Conservation (phyloP, 148 eudicot species). For the Silene uniflora region DNA sequence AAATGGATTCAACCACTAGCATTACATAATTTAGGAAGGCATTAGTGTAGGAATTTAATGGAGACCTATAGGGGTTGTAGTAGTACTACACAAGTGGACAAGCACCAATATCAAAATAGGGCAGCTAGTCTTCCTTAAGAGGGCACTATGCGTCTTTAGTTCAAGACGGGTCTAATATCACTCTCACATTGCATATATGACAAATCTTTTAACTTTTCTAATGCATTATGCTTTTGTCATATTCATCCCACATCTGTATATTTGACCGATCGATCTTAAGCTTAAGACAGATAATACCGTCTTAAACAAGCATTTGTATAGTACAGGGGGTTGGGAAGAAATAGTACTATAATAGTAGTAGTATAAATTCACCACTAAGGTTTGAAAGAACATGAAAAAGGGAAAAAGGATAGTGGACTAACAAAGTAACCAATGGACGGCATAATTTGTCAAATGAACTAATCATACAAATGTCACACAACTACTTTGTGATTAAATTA, state of each 20-base stretch:
- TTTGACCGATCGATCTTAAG: no score
- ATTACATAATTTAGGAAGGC: slow-evolving; percentile 25
- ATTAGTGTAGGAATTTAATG: slow-evolving; percentile 22
- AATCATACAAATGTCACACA: slow-evolving; percentile 24
- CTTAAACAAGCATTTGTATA: no score
- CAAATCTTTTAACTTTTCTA: no score
- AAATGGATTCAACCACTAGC: slow-evolving; percentile 42
- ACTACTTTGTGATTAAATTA: slow-evolving; percentile 32
- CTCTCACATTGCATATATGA: no score
- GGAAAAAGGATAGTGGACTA: slow-evolving; percentile 35
- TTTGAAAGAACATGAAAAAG: slow-evolving; percentile 24
- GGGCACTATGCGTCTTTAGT: no score
- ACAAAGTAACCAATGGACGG: slow-evolving; percentile 38
- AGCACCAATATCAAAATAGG: slow-evolving; percentile 23
- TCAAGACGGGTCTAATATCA: no score
- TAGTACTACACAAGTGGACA: slow-evolving; percentile 30
- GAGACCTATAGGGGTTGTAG: slow-evolving; percentile 18
- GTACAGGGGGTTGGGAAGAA: background rate
- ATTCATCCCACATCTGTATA: no score
- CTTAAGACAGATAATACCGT: no score
- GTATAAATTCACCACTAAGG: slow-evolving; percentile 43
- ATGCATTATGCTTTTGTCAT: no score
- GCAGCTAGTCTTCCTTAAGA: no score
- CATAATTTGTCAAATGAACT: slow-evolving; percentile 38
- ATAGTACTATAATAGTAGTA: background rate